These are phyloP conservation scores for Penicillium palitans DNA, from an alignment of 2,329 filamentous ascomycete species.

Conservation along the genomic window DNA sequence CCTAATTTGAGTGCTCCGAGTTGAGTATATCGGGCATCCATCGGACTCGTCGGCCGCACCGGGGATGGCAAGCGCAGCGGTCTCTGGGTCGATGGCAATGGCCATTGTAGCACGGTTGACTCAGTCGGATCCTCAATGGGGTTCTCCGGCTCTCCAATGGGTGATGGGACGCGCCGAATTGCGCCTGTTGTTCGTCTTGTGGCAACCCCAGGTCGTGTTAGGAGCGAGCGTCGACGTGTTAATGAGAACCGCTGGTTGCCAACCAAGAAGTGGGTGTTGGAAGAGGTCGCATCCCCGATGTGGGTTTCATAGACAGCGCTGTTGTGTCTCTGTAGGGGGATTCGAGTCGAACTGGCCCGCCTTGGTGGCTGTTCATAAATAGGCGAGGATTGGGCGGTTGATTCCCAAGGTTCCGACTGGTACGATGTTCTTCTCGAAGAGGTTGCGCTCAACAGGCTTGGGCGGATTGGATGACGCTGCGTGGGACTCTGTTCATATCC, in stretches of 20 bases:
- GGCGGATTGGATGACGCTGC: constrained; percentile 1
- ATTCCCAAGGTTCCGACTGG: constrained; percentile 22
- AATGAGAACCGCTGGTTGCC: constrained; percentile 37
- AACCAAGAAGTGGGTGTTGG: constrained; percentile 37
- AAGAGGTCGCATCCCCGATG: constrained; percentile 27
- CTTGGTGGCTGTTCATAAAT: constrained; percentile 25
- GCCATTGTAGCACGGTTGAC: constrained; percentile 20
- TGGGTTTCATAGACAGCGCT: constrained; percentile 27
- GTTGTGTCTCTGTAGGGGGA: constrained; percentile 25
- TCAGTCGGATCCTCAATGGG: constrained; percentile 14
- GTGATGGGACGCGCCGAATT: constrained; percentile 24
- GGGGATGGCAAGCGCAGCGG: constrained; percentile 9
- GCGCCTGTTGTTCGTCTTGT: constrained; percentile 36
- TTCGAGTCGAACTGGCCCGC: constrained; percentile 34
- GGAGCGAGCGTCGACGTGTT: constrained; percentile 40
- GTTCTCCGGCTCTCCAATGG: constrained; percentile 25
- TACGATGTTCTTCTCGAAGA: constrained; percentile 23
- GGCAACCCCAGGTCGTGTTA: constrained; percentile 37
- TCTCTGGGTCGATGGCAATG: constrained; percentile 20
- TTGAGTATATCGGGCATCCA: constrained; percentile 41
- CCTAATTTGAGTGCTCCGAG: constrained; percentile 43
- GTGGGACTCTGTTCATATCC: constrained; percentile 1
- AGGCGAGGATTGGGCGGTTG: constrained; percentile 17
- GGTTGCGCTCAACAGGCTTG: constrained; percentile 21
- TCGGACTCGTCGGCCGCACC: constrained; percentile 28